Percentiles rank a stretch among this genome's conserved stretches.
Conservation (phyloP, 1,139 yeast genomes). For the Starmera stellimalicola region DNA sequence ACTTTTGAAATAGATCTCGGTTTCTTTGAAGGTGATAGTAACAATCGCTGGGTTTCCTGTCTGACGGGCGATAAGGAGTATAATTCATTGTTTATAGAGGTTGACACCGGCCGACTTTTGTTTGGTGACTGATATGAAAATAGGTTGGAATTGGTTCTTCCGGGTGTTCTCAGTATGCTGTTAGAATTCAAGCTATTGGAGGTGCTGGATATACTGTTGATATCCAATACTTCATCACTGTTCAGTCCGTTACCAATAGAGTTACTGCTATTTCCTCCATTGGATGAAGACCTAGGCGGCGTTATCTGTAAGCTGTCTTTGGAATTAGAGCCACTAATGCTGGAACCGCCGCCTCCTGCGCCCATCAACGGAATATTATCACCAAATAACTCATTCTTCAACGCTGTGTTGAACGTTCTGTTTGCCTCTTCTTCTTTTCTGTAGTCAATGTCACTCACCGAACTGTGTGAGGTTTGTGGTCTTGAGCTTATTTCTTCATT, state of each 20-base stretch:
- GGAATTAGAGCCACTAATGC: slow-evolving; percentile 5
- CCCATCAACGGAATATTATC: slow-evolving; percentile 37
- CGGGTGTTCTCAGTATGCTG: slow-evolving; percentile 30
- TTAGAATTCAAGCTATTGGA: slow-evolving; percentile 4
- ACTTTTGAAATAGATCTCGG: slow-evolving; percentile 73
- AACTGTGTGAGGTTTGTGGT: slow-evolving; percentile 23
- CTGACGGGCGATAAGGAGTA: slow-evolving; percentile 84
- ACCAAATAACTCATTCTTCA: slow-evolving; percentile 88
- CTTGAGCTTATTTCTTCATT: slow-evolving; percentile 28
- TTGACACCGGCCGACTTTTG: slow-evolving; percentile 46
- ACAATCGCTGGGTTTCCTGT: slow-evolving; percentile 71
- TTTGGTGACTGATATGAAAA: slow-evolving; percentile 67
- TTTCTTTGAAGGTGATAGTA: slow-evolving; percentile 75
- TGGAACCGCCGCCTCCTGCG: slow-evolving; percentile 3
- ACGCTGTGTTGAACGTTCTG: slow-evolving; percentile 73
- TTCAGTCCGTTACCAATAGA: slow-evolving; percentile 11
- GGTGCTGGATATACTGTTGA: neutral
- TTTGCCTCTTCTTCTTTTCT: slow-evolving; percentile 77
- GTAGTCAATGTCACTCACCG: slow-evolving; percentile 51
- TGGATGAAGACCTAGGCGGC: slow-evolving; percentile 15
- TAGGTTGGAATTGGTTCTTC: slow-evolving; percentile 46
- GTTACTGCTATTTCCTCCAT: slow-evolving; percentile 3
- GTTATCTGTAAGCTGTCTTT: slow-evolving; percentile 8
- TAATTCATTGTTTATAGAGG: slow-evolving; percentile 56
- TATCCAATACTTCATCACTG: slow-evolving; percentile 12